A percentile compares a stretch with the other conserved stretches of the same genome.
Conservation (phyloP, 495 filamentous ascomycete genomes). For the Darksidea phi region DNA sequence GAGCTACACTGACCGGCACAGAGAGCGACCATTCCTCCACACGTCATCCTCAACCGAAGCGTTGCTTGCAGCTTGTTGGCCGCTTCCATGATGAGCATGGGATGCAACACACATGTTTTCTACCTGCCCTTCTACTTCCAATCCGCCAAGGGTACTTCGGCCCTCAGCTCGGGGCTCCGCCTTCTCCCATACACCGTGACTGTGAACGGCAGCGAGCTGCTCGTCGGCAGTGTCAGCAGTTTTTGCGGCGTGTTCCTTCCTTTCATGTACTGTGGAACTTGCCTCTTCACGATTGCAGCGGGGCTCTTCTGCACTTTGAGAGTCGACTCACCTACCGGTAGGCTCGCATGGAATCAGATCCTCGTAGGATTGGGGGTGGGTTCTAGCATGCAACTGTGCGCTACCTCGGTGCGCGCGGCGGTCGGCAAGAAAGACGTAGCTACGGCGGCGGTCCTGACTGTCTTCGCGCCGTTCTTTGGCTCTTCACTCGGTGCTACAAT, state of each 20-base stretch:
- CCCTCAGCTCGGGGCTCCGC: not conserved
- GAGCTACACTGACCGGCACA: not conserved
- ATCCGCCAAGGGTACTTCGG: not conserved
- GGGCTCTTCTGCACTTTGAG: not conserved
- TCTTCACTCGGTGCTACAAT: not conserved
- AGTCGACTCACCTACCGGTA: not conserved
- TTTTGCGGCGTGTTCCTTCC: not conserved
- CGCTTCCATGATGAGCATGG: not conserved
- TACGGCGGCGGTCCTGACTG: not conserved
- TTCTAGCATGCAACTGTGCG: not conserved
- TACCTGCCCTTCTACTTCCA: not conserved
- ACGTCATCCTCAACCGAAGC: slow-evolving; percentile 4
- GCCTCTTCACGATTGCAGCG: not conserved
- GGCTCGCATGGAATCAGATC: not conserved
- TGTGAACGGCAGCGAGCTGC: not conserved
- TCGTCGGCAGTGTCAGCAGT: not conserved
- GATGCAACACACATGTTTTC: not conserved
- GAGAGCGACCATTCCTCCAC: slow-evolving; percentile 2
- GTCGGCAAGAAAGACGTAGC: not conserved
- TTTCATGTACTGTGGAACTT: not conserved
- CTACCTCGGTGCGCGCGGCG: not conserved
- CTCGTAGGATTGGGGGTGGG: not conserved
- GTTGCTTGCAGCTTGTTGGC: not conserved
- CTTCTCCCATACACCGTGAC: not conserved
- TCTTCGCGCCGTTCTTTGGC: not conserved